Evolutionary conservation across 2,329 filamentous ascomycete species (phyloP).

Genomic region (Neofusicoccum sp.): DNA sequence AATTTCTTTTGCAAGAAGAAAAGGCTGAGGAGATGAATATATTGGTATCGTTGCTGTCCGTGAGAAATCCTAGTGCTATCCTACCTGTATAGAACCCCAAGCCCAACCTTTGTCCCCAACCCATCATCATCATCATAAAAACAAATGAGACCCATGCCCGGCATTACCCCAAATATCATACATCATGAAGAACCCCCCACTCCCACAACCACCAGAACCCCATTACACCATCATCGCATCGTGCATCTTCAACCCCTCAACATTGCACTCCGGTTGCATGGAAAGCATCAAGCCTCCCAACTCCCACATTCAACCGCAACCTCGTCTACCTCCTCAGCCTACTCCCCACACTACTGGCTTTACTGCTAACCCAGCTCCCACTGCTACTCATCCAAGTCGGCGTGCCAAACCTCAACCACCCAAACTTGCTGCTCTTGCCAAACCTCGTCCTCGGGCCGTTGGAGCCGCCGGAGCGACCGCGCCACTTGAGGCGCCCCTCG

Average conservation of each 20-base stretch:
- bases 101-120: background rate
- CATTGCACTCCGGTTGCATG: background rate
- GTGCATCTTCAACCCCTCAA: background rate
- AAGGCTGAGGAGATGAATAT: background rate
- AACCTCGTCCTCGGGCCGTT: background rate
- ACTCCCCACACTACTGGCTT: constrained; percentile 4
- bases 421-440: background rate
- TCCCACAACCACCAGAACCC: too few relatives aligned
- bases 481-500: constrained; percentile 73
- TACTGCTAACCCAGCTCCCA: constrained; percentile 16
- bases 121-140: background rate
- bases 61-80: background rate
- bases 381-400: constrained; percentile 3
- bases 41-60: background rate
- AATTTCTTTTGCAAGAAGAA: background rate
- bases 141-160: background rate
- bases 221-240: background rate
- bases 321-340: background rate
- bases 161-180: background rate
- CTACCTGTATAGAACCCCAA: background rate
- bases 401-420: background rate
- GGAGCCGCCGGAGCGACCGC: constrained; percentile 18
- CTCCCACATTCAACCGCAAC: background rate
- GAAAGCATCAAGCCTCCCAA: background rate
- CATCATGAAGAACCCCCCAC: constrained; percentile 6